Percentiles rank a stretch among this genome's conserved stretches.
phyloP scores from a whole-genome alignment of 768 basidiomycete genomes.

The Kwoniella sp. region DNA sequence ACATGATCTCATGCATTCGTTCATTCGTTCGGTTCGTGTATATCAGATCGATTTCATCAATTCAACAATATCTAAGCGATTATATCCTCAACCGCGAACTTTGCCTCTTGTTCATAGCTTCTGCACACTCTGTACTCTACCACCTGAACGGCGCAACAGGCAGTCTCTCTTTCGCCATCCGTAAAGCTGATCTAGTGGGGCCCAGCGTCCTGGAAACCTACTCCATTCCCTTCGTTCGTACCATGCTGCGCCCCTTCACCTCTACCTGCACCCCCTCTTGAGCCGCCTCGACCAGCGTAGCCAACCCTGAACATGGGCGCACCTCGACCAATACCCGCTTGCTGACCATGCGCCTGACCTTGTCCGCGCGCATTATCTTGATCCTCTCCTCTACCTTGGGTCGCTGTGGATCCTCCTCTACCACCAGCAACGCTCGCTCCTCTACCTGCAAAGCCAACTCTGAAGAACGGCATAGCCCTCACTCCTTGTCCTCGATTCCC shows the following conservation, averaged over 20 bases:
- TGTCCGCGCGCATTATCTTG: neutral
- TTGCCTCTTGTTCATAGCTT: too few relatives aligned
- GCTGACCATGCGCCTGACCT: neutral
- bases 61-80: too few relatives aligned
- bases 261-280: neutral
- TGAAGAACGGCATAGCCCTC: constrained; percentile 21
- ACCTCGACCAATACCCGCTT: constrained; percentile 1
- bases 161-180: too few relatives aligned
- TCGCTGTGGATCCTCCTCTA: constrained; percentile 1
- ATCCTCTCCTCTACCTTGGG: neutral
- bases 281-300: constrained; percentile 13
- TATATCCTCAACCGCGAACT: too few relatives aligned
- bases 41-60: too few relatives aligned
- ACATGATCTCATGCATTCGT: too few relatives aligned
- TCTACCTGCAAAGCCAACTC: constrained; percentile 19
- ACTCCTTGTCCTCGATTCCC: neutral
- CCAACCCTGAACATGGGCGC: constrained; percentile 14
- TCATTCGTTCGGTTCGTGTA: too few relatives aligned
- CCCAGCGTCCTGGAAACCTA: neutral
- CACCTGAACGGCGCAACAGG: too few relatives aligned
- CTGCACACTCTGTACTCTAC: too few relatives aligned
- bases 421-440: constrained; percentile 5
- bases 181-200: neutral
- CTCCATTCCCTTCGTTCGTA: neutral
- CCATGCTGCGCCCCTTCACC: neutral